A percentile compares a stretch with the other conserved stretches of the same genome.
phyloP scores from a whole-genome alignment of 2,329 filamentous ascomycete genomes.

The Biscogniauxia sp. region DNA sequence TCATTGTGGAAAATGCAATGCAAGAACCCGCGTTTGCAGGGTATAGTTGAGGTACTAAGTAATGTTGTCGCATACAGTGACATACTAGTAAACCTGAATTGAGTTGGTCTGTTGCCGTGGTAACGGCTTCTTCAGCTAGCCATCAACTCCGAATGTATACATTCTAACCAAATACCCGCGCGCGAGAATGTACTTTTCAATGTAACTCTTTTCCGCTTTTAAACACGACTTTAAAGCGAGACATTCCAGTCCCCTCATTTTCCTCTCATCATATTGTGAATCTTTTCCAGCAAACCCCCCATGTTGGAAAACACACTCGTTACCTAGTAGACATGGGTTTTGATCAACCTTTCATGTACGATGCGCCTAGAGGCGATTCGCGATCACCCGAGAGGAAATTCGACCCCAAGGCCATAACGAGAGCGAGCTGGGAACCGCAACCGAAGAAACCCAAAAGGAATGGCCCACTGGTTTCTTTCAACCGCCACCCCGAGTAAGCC shows the following conservation, averaged over 20 bases:
- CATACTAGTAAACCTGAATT: neutral
- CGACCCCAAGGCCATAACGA: constrained; percentile 82
- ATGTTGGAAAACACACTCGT: constrained; percentile 18
- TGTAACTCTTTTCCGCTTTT: constrained; percentile 5
- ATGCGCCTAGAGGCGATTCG: constrained; percentile 25
- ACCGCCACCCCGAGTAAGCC: constrained; percentile 80
- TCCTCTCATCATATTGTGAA: constrained; percentile 12
- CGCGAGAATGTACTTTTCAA: neutral
- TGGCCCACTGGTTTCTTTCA: constrained; percentile 78
- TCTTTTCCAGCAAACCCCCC: constrained; percentile 13
- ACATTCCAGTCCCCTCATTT: constrained; percentile 16
- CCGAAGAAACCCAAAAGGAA: constrained; percentile 62
- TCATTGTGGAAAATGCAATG: neutral
- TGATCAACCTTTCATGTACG: constrained; percentile 33
- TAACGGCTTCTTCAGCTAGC: constrained; percentile 10
- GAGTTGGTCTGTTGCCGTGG: constrained; percentile 26
- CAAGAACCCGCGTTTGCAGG: neutral
- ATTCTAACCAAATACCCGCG: neutral
- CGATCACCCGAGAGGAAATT: constrained; percentile 28
- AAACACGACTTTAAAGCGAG: constrained; percentile 6
- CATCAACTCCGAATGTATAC: neutral
- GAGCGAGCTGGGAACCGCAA: constrained; percentile 70
- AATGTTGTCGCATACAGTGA: neutral
- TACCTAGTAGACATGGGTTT: constrained; percentile 25
- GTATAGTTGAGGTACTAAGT: too few relatives aligned